Percentiles rank a stretch among this genome's conserved stretches.
Conservation (phyloP, 495 filamentous ascomycete genomes). For the Thozetella sp. region DNA sequence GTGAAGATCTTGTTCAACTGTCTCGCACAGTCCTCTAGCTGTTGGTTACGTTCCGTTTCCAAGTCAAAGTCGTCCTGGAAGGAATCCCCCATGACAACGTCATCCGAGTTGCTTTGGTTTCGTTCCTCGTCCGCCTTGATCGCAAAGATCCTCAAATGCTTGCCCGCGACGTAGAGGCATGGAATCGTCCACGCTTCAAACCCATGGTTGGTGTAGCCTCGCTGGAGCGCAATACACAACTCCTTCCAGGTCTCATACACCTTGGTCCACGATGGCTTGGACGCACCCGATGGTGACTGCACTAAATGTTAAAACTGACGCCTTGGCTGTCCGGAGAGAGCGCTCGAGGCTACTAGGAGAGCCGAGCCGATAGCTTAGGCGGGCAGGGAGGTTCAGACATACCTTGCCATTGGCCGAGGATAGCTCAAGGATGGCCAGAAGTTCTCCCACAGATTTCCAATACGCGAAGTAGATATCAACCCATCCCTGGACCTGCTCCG, state of each 20-base stretch:
- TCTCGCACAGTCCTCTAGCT: slow-evolving; percentile 85
- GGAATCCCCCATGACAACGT: slow-evolving; percentile 39
- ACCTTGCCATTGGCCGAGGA: slow-evolving; percentile 27
- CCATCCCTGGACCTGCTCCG: slow-evolving; percentile 74
- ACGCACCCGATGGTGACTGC: slow-evolving; percentile 11
- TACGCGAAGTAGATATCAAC: slow-evolving; percentile 78
- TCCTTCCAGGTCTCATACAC: slow-evolving; percentile 89
- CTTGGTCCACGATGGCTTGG: slow-evolving; percentile 63
- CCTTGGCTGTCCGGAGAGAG: no score
- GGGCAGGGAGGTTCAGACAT: slow-evolving; percentile 13
- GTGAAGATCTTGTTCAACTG: slow-evolving; percentile 88
- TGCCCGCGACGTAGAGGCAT: slow-evolving; percentile 81
- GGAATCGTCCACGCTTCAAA: slow-evolving; percentile 88
- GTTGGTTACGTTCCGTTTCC: slow-evolving; percentile 71
- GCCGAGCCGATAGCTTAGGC: not conserved
- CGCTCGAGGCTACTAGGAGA: no score
- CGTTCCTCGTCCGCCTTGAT: slow-evolving; percentile 79
- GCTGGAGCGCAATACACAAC: slow-evolving; percentile 66
- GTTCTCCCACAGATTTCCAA: slow-evolving; percentile 76
- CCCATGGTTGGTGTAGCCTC: slow-evolving; percentile 68
- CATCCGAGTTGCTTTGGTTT: slow-evolving; percentile 46
- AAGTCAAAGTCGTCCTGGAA: slow-evolving; percentile 78
- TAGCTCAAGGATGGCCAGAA: slow-evolving; percentile 57
- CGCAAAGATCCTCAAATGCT: slow-evolving; percentile 82
- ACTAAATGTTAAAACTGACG: slow-evolving; percentile 1